Base-by-base conservation (phyloP, 495 filamentous ascomycete genomes). In the Ramalina peruviana region DNA sequence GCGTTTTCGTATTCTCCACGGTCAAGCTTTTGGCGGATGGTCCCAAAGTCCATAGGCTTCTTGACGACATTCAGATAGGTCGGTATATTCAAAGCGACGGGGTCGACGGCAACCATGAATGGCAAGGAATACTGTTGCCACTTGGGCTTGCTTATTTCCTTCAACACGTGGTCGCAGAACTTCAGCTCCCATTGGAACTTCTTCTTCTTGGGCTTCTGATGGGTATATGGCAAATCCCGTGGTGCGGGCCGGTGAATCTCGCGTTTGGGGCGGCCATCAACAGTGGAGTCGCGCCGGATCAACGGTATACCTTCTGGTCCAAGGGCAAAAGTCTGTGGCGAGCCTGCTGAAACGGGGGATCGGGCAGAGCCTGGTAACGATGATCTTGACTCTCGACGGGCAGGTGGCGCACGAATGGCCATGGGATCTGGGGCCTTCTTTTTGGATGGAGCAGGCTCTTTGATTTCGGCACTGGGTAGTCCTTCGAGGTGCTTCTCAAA, bases 1-100 rank as follows among this genome's bases (percentile, higher is more conserved):
- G 81, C 75, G 46, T 73, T 86, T 55, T 81, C 75, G 59, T 96
- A 97, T 45, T 85, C 77, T n/a, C 88, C 88, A 6, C 75, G 71
- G 48, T 79, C 77, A 19, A 94, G 72, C 64, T 94, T 95, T 44
- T 70, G 66, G 47, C 72, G 66, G 56, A 93, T 79, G 10, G 87
- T 96, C 3, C 72, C 67, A 21, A 98, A 68, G 58, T 98, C 92
- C 92, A 97, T 98, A 2, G 92, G 92, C 59, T 88, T 85, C 69
- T 93, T 96, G 65, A 98, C 85, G 55, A 97, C 67, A 56, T 82
- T 88, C 62, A 88, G 87, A 60, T 98, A 98, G 16, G 82, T 77
- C 1, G 92, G 92, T 50, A 98, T 96, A 65, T 93, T 89, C 51
- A 95, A 67, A 4, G 88, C 90, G 20, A 96, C 89, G 0, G 93